Base-by-base conservation (phyloP, 2,329 filamentous ascomycete species). In the Chrysoporthe puriensis region DNA sequence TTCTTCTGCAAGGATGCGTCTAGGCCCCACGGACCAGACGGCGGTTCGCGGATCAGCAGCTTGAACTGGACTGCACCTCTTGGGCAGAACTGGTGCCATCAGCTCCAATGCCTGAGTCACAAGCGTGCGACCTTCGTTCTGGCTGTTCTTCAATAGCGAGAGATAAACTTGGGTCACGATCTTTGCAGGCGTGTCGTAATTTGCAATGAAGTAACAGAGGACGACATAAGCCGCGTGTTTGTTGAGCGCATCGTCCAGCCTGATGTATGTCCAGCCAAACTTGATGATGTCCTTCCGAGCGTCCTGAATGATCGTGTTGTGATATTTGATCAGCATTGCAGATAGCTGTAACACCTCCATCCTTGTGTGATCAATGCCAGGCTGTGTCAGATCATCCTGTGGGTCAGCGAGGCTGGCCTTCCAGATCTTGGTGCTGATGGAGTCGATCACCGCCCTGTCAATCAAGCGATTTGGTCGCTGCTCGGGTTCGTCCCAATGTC, bases 251-350 rank as follows among this genome's bases (percentile, higher is more conserved):
- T 99, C 96, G 75, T 99, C 96, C n/a, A 99, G 86, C 34, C 93
- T 89, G 74, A 99, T 99, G 76, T 97, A 98, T 21, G 94, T 97
- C 96, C 96, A 99, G 3, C 94, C 94, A 79, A 98, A 99, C 79
- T 97, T 98, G 76, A 99, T 99, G 70, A 99, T 95, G 71, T 99
- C 96, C 79, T 99, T 99, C 48, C 96, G 90, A 2, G 93, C 90
- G 74, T 98, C 96, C 72, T 96, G 92, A 1, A 99, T 86, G 64
- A 94, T 91, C 43, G 88, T 87, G 74, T 95, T 90, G 74, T 99
- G 93, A 74, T 98, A 97, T 76, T 99, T 99, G 79, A 99, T 91
- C 50, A 99, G 84, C 82, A 99, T 89, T 0, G 96, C 94, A 6
- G 96, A 97, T 57, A 98, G 86, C 77, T 99, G 96, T 58, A 99